phyloP scores from a whole-genome alignment of 352 stramenopile species.

The Pythium phragmiticola region DNA sequence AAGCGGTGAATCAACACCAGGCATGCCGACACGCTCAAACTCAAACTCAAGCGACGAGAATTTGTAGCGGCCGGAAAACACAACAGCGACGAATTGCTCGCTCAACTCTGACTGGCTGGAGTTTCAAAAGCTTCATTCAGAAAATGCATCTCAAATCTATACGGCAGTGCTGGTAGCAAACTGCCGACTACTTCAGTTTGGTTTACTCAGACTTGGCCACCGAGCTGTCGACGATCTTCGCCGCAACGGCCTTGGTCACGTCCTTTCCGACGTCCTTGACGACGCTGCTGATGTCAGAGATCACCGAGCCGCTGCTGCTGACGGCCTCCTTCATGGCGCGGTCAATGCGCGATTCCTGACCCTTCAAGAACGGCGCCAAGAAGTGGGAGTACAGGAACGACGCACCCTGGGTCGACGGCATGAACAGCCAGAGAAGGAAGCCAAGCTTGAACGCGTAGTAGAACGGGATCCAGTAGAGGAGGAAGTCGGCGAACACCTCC shows the following conservation, averaged over 20 bases:
- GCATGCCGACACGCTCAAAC: neutral
- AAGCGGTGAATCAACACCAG: neutral
- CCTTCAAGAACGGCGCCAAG: conserved; percentile 85
- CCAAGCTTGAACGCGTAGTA: conserved; percentile 98
- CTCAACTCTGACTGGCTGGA: neutral
- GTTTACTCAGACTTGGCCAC: conserved; percentile 29
- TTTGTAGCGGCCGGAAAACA: neutral
- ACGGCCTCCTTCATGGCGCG: conserved; percentile 83
- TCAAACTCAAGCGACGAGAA: too few species aligned
- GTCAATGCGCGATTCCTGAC: conserved; percentile 80
- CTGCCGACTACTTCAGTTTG: neutral
- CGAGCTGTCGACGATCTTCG: conserved; percentile 70
- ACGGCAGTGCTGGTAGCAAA: conserved; percentile 17
- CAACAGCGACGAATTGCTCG: neutral
- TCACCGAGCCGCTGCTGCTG: conserved; percentile 67
- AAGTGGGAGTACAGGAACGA: conserved; percentile 96
- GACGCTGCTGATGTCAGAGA: conserved; percentile 76
- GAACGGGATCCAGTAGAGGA: conserved; percentile 98
- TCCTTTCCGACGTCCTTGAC: conserved; percentile 76
- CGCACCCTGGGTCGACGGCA: conserved; percentile 94
- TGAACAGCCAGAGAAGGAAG: conserved; percentile 97
- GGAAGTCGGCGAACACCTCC: conserved; percentile 95
- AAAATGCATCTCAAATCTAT: conserved; percentile 33
- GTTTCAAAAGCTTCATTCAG: conserved; percentile 24
- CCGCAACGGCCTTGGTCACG: conserved; percentile 70